Base-by-base conservation (phyloP, 148 eudicot genomes). In the Nepenthes gracilis region DNA sequence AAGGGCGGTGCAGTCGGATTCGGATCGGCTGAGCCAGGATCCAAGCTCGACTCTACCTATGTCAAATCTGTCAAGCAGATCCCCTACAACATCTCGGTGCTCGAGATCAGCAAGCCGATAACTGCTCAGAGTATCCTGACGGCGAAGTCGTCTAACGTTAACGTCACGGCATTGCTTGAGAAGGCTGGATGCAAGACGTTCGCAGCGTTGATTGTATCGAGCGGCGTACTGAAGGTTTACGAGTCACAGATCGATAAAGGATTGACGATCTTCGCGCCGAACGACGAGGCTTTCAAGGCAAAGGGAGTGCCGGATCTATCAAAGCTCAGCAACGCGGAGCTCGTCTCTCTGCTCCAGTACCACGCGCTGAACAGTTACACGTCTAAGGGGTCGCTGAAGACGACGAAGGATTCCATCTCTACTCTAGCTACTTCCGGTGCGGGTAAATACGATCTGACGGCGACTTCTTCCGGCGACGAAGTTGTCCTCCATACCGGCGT, bases 181-280 rank as follows among this genome's bases (percentile, higher is more conserved):
- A 83, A 77, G 9, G 86, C 77, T 0, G 93, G 93, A 0, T 80
- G 84, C 43, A 81, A 78, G 38, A 72, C 76, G 2, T 83, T 86
- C 8, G 81, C 80, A 1, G 2, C 59, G 33, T 32, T 83, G 57
- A n/a, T 80, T 5, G 5, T 43, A 0, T 1, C 60, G 0, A 64
- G 65, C 1, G 92, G 88, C 48, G 48, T 45, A 0, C 48, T 82
- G 62, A 77, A 85, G 11, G 58, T 67, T 2, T 88, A 73, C 52
- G 57, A 79, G 33, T 35, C 67, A 2, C 81, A 79, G n/a, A 59
- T 75, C 11, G 77, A 50, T 0, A 76, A 72, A 13, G 97, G 95
- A 9, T 55, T 90, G 60, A 90, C 97, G 15, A 33, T 90, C 6
- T 87, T 90, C 6, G 97, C 95, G 0, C 97, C 97, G 0, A 72